Evolutionary conservation across 2,329 filamentous ascomycete genomes (phyloP), one percentile per base, ranked within the genome.

Genomic region (Pochonia chlamydosporia): DNA sequence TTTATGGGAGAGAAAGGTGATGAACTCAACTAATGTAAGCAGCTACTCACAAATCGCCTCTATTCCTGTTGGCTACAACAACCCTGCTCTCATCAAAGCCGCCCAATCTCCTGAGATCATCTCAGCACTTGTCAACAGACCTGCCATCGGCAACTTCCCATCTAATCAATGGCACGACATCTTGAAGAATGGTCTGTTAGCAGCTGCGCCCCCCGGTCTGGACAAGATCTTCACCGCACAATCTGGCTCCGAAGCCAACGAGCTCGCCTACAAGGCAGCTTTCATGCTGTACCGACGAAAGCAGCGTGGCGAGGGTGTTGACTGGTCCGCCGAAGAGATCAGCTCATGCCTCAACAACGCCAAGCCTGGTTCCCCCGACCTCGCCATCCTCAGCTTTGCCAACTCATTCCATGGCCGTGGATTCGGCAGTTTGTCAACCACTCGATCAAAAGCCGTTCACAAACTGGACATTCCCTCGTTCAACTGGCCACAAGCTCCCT

Each of bases 391-490:
- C 59, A 92, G 87, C 48, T 96, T 96, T 82, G 88, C 84, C 71
- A 83, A 84, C 33, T 88, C 76, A 52, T 96, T 96, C 78, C 90
- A 96, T 72, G 90, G 90, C 56, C 89, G 90, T 55, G 81, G 95
- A 40, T 95, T 96, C 59, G 90, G 89, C 61, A 85, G 81, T 49
- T 78, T 96, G 47, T 92, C 87, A 51, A 95, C 89, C 48, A 96
- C 90, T 13, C 86, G 90, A 63, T 91, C 85, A 68, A 96, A 96
- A 78, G 81, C 90, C 41, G 91, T 96, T 65, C 90, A 96, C 77
- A 96, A 96, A 73, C 75, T 96, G 58, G 90, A 96, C 64, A 95
- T 96, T 58, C 90, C 90, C 21, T 88, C 90, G 60, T 96, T 96
- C 61, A 87, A 96, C 76, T 96, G 90, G 90, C 90, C 90, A 24